Evolutionary conservation across 805 yeast species (phyloP), one percentile per base, ranked within the genome.

Genomic region (Wickerhamiella bombiphila): DNA sequence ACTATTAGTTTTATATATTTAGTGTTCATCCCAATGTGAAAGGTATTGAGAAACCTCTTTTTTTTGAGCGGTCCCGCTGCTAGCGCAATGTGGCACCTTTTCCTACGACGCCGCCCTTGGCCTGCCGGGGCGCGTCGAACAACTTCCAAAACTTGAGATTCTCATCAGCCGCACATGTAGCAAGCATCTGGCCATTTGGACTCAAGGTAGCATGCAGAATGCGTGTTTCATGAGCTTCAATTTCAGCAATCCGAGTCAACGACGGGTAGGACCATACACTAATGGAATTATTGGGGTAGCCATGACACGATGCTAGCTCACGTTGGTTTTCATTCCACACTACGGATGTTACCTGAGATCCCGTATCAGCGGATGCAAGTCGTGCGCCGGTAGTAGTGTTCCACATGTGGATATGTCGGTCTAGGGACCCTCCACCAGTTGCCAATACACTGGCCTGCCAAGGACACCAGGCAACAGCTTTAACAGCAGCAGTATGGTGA

Each of bases 391-490:
- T 81, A 15, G 81, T 72, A 3, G 95, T 74, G 58, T 91, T 91
- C 97, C 97, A 91, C 59, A 91, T 82, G 59, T 88, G 88, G 42
- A 88, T 80, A 34, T 76, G 71, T 54, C 75, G 78, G 59, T 91
- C 96, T 22, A 80, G 70, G 9, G 93, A 78, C 13, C 98, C 98
- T 37, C 98, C 98, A 5, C 97, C 98, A 3, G 95, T 79, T n/a
- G 96, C 96, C 37, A 88, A 65, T 38, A 86, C 59, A 42, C 80
- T 77, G 22, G 62, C 63, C 49, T 82, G 88, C 55, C 78, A 78
- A 2, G 97, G 97, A 54, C 93, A 80, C 95, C 96, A 88, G 6
- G 88, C 75, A 35, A 91, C 57, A 1, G 97, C 96, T 59, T 91
- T 91, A 4, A 88, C 94, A 0, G 97, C 97, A 0, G 97, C 95